A percentile compares a stretch with the other conserved stretches of the same genome.
Conservation (phyloP, 2,329 filamentous ascomycete genomes). For the Chaetomiaceae sp. region DNA sequence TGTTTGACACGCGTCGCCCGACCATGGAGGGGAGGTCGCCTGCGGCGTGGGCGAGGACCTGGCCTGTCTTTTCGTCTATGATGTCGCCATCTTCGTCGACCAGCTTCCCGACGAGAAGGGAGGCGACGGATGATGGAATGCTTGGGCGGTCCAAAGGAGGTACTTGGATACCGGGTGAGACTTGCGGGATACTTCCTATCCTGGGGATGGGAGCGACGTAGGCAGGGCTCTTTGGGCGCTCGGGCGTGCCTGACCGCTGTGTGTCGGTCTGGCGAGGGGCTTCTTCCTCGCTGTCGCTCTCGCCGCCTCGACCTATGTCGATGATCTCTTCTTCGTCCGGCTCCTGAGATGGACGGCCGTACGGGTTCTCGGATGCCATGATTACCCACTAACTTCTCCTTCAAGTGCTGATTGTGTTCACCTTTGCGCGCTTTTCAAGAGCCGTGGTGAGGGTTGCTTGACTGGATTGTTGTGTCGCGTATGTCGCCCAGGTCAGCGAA, state of each 20-base stretch:
- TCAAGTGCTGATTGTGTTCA: not conserved
- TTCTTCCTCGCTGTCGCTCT: slow-evolving; percentile 4
- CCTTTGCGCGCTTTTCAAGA: too few species aligned
- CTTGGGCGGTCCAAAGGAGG: slow-evolving; percentile 29
- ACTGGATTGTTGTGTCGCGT: too few species aligned
- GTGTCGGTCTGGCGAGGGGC: not conserved
- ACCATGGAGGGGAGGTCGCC: slow-evolving; percentile 54
- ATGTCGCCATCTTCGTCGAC: slow-evolving; percentile 54
- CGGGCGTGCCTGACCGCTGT: slow-evolving; percentile 3
- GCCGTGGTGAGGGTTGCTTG: too few species aligned
- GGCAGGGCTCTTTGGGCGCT: slow-evolving; percentile 29
- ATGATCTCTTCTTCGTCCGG: slow-evolving; percentile 14
- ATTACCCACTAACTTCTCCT: not conserved
- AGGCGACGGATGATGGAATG: slow-evolving; percentile 28
- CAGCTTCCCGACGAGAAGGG: slow-evolving; percentile 41
- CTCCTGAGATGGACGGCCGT: not conserved
- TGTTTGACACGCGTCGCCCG: slow-evolving; percentile 42
- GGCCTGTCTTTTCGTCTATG: slow-evolving; percentile 43
- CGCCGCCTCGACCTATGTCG: slow-evolving; percentile 4
- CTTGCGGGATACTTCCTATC: slow-evolving; percentile 32
- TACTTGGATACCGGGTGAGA: slow-evolving; percentile 33
- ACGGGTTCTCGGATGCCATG: slow-evolving; percentile 15
- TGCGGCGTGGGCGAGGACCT: slow-evolving; percentile 48
- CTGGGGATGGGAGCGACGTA: slow-evolving; percentile 40
- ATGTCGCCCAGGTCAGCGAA: too few species aligned